Evolutionary conservation across 2,329 filamentous ascomycete genomes (phyloP), one percentile per base, ranked within the genome.

Genomic region (Penicillium sp.): DNA sequence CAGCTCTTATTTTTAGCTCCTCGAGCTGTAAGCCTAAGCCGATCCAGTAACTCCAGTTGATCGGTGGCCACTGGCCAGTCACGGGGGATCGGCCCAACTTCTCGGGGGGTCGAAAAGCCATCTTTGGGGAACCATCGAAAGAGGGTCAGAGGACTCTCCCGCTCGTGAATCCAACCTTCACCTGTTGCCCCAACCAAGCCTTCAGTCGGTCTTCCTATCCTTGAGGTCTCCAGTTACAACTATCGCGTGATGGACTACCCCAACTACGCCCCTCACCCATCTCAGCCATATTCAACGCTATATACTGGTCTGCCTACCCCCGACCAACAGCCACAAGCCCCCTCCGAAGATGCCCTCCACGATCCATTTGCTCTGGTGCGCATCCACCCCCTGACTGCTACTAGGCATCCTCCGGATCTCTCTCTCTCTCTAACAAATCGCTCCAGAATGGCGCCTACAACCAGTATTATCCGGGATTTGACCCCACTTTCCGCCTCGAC

Each of bases 241-340:
- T 20, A 48, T 25, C 49, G 49, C 48, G 43, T 50, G 49, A 87
- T 87, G 84, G 83, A 87, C 67, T 87, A 85, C 72, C 78, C 79
- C 55, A 86, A 83, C 72, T 86, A 82, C 66, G 68, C 76, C 20
- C 67, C 69, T 50, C 68, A 71, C 17, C 67, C 68, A 45, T 74
- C 77, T 39, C 81, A 81, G 63, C 73, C 78, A 42, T 86, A 82
- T 66, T 78, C 79, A 25, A 55, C 41, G 41, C 82, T 82, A 62
- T 77, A 82, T 52, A 22, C 22, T 22, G 79, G 78, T 54, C 73
- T 83, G 60, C 75, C 81, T 17, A 72, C 71, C 69, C 67, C 73
- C 34, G 75, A 78, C 62, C 74, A 74, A 53, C 77, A 77, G 37
- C 69, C 71, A 15, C 73, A 73, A 62, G 70, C 69, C 60, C 72